Evolutionary conservation across 2,329 filamentous ascomycete species (phyloP).

Genomic region (Triangularia setosa): DNA sequence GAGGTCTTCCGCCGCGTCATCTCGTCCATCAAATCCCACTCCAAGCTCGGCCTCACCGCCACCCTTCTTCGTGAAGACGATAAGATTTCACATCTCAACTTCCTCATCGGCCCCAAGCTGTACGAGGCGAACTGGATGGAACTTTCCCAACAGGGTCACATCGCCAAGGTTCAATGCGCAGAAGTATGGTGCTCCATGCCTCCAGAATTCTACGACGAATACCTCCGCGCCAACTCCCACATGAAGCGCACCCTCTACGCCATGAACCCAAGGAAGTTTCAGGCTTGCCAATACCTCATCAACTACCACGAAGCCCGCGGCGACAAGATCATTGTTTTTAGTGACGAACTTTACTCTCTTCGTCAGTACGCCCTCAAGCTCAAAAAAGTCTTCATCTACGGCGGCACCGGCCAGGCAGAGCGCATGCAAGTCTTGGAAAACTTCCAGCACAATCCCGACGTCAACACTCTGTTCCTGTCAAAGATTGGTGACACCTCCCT

Average conservation of each 20-base stretch:
- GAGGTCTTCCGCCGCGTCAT: constrained; percentile 96
- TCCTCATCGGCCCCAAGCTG: constrained; percentile 92
- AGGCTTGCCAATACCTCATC: constrained; percentile 96
- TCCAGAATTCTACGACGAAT: constrained; percentile 95
- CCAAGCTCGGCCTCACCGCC: constrained; percentile 90
- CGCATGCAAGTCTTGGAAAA: constrained; percentile 85
- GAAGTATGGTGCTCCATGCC: constrained; percentile 99
- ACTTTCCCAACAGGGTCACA: constrained; percentile 91
- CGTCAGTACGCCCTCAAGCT: constrained; percentile 80
- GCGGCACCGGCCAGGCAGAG: constrained; percentile 80
- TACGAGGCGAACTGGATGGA: constrained; percentile 99
- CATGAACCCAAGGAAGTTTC: constrained; percentile 97
- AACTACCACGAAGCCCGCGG: constrained; percentile 93
- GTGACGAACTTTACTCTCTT: constrained; percentile 92
- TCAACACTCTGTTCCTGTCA: constrained; percentile 91
- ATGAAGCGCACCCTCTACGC: constrained; percentile 64
- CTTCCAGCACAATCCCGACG: constrained; percentile 85
- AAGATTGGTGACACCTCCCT: constrained; percentile 99
- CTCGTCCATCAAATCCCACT: constrained; percentile 87
- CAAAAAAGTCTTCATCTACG: constrained; percentile 85
- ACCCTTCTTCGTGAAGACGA: constrained; percentile 94
- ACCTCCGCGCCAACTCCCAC: constrained; percentile 63
- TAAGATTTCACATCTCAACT: constrained; percentile 97
- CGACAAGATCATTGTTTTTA: constrained; percentile 98
- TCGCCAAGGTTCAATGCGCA: constrained; percentile 93